phyloP scores from a whole-genome alignment of 2,329 filamentous ascomycete genomes.

The Cercospora canescens region DNA sequence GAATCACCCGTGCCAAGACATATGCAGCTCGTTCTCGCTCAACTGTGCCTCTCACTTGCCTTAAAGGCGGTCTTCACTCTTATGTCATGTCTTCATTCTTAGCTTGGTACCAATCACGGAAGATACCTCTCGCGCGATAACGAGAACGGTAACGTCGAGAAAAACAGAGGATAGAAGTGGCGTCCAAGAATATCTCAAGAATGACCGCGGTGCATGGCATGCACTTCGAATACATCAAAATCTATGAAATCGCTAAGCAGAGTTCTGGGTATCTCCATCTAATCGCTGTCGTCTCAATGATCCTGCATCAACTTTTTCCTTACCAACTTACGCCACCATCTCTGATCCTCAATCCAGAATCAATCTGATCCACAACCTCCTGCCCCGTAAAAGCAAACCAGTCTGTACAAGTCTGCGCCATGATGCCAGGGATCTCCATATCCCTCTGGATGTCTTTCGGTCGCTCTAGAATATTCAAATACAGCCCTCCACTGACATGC shows the following conservation, averaged over 20 bases:
- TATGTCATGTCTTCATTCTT: not conserved
- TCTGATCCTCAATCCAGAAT: constrained; percentile 30
- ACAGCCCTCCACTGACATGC: constrained; percentile 35
- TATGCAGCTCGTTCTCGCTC: not conserved
- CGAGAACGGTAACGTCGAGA: not conserved
- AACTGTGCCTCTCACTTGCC: not conserved
- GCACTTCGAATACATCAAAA: not conserved
- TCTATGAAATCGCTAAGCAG: not conserved
- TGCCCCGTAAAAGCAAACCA: constrained; percentile 37
- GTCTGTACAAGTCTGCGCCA: constrained; percentile 36
- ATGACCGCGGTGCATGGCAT: not conserved
- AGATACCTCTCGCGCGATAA: not conserved
- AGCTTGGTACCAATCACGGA: not conserved
- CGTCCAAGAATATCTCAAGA: no score
- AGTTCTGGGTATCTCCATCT: not conserved
- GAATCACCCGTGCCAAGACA: not conserved
- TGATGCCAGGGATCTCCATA: constrained; percentile 31
- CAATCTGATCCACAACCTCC: constrained; percentile 35
- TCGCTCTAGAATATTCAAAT: constrained; percentile 35
- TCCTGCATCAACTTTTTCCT: not conserved
- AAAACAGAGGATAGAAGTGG: no score
- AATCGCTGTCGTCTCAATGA: not conserved
- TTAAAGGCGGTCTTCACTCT: not conserved
- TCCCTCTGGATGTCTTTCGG: constrained; percentile 28
- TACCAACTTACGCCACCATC: not conserved